Evolutionary conservation across 1,139 yeast species (phyloP).

Genomic region (Blastobotrys buckinghamii): DNA sequence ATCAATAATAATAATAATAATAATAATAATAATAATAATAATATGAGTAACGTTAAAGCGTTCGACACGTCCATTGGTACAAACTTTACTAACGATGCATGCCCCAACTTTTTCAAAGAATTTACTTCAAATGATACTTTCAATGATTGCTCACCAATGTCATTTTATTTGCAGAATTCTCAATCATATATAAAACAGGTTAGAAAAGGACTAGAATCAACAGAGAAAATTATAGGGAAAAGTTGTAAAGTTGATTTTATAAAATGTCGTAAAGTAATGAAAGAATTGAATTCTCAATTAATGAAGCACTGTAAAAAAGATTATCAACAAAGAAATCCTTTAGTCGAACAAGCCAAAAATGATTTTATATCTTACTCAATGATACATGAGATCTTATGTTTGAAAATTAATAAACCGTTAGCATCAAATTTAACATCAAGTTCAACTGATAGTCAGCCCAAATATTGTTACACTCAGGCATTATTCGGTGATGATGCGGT

Average conservation of each 20-base stretch:
- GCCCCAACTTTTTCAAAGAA: slow-evolving; percentile 26
- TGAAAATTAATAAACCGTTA: slow-evolving; percentile 10
- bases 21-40: no score
- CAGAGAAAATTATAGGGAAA: slow-evolving; percentile 26
- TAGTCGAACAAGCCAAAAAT: slow-evolving; percentile 30
- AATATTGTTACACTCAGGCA: slow-evolving; percentile 31
- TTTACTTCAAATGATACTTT: slow-evolving; percentile 26
- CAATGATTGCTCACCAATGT: slow-evolving; percentile 29
- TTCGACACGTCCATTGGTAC: slow-evolving; percentile 32
- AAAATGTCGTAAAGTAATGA: slow-evolving; percentile 26
- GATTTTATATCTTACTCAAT: slow-evolving; percentile 27
- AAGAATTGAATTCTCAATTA: slow-evolving; percentile 19
- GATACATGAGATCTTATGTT: slow-evolving; percentile 29
- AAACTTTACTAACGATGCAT: slow-evolving; percentile 27
- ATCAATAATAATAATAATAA: background rate
- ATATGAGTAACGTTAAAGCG: slow-evolving; percentile 15
- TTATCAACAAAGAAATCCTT: slow-evolving; percentile 24
- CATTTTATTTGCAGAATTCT: slow-evolving; percentile 29
- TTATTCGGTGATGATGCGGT: slow-evolving; percentile 21
- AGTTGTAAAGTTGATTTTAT: slow-evolving; percentile 26
- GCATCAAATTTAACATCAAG: slow-evolving; percentile 8
- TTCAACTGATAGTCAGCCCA: slow-evolving; percentile 1
- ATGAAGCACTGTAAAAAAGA: slow-evolving; percentile 18
- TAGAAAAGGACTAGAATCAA: slow-evolving; percentile 23
- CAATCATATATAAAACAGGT: slow-evolving; percentile 27